Base-by-base conservation (phyloP, 129 eudicot genomes). In the Lactuca sativa region DNA sequence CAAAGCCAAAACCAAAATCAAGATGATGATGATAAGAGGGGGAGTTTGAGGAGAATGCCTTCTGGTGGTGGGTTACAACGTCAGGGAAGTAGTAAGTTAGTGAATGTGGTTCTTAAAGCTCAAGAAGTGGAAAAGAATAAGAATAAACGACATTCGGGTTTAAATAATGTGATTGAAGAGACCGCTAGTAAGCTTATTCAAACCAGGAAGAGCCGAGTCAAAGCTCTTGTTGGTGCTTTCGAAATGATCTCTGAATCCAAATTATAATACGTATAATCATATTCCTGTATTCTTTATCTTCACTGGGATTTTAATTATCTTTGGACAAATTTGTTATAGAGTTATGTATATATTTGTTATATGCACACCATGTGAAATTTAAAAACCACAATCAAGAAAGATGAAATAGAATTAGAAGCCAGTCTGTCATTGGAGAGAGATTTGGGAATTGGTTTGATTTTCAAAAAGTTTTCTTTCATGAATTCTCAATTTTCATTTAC, bases 201-300 rank as follows among this genome's bases (percentile, higher is more conserved):
- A 67, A 74, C 72, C 38, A 82, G 84, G 62, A 89, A 80, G 64
- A 82, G 88, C 77, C 84, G 82, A 79, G 95, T 90, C 60, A 77
- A 84, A 59, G 97, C 95, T 64, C 58, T 90, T 71, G 95, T 90
- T 65, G 88, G 84, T 64, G 95, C 90, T 67, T 90, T 90, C 59
- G 97, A 90, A 73, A 71, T 71, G 68, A 16, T 71, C 17, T 70
- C 74, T 43, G 32, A 56, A 57, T 21, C 43, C 59, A 38, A 56
- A 32, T 66, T 13, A 14, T 66, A 33, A n/a, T n/a, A 16, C 34
- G 49, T 8, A 6, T 3, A 36, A 36, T 4, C 6, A 6, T 25
- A 36, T 36, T 36, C 38, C 38, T 36, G 38, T 36, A 31, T 25
- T 30, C 58, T 30, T 2, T 4, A 30, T 6, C 69, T 44, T 64